Base-by-base conservation (phyloP, 2,329 filamentous ascomycete genomes). In the Niveomyces coronatus region DNA sequence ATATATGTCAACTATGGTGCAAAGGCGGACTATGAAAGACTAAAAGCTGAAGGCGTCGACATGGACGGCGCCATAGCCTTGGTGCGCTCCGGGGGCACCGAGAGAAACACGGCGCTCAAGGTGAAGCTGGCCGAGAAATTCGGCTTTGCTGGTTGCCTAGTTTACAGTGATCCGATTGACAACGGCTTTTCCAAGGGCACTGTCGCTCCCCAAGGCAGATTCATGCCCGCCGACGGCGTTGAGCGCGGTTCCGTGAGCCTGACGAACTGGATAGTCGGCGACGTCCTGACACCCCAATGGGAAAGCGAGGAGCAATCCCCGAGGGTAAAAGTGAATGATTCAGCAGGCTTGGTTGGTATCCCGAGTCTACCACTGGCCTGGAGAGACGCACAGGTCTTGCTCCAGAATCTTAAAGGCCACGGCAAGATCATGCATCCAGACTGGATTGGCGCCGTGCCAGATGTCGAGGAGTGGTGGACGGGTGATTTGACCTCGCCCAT, bases 1-100 rank as follows among this genome's bases (percentile, higher is more conserved):
- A 74, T 98, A 1, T 98, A 94, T 56, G 89, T 82, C 37, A 95
- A 96, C 60, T 94, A 88, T 52, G 93, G 91, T 10, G 82, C 85
- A 30, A 73, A 78, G 35, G 78, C 85, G 30, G 91, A 98, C 55
- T 96, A 93, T 55, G 70, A 82, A 53, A 64, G 61, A 38, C 64
- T 98, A 19, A 65, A 72, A 42, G 77, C 87, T 38, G 74, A 73
- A 45, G 84, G 80, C 0, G 71, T 96, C 43, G 70, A 82, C 19
- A 71, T 85, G 1, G 74, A 80, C 36, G 88, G 85, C 10, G 79
- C 86, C 4, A 86, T 98, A 52, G 87, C 80, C 1, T 64, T 98
- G 23, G 84, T 96, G 15, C 74, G 85, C 41, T 82, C 91, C 55
- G 79, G 82, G 48, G 86, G 85, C 23, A 75, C 76, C 1, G 77